Conservation (phyloP, 1,139 yeast species). For the Pichia sp. region DNA sequence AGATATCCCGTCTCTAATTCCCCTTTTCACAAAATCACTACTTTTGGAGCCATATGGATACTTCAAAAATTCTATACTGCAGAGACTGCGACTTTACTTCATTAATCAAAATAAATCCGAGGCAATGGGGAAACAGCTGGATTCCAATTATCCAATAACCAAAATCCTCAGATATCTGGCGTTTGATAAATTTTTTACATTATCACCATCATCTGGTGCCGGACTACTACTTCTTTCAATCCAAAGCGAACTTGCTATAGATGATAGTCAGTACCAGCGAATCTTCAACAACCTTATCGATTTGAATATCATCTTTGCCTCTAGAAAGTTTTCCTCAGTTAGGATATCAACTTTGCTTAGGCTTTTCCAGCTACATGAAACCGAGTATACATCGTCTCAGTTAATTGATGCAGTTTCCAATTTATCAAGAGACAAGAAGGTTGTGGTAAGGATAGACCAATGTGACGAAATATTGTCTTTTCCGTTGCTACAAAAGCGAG, state of each 20-base stretch:
- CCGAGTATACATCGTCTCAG: background rate
- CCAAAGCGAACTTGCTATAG: background rate
- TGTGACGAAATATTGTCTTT: slow-evolving; percentile 4
- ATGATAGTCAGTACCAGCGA: background rate
- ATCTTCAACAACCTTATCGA: slow-evolving; percentile 5
- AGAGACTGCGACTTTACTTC: background rate
- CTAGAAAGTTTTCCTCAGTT: slow-evolving; percentile 3
- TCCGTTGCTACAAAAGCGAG: background rate
- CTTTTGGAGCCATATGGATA: slow-evolving; percentile 12
- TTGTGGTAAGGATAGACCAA: slow-evolving; percentile 9
- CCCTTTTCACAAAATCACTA: slow-evolving; percentile 3
- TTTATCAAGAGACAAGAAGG: slow-evolving; percentile 2
- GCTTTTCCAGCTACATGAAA: background rate
- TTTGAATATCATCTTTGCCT: slow-evolving; percentile 5
- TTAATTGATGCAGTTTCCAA: slow-evolving; percentile 3
- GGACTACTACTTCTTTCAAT: background rate
- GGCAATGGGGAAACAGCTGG: background rate
- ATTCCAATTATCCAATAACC: background rate
- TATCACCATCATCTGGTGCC: background rate
- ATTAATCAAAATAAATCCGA: background rate
- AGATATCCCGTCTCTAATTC: background rate
- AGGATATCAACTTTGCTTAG: background rate
- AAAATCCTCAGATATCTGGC: background rate
- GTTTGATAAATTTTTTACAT: background rate
- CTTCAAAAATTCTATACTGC: background rate